Percentiles rank a stretch among this genome's conserved stretches.
These are phyloP conservation scores for Parastagonospora nodorum DNA, from an alignment of 2,329 filamentous ascomycete species.

Conservation along the genomic window DNA sequence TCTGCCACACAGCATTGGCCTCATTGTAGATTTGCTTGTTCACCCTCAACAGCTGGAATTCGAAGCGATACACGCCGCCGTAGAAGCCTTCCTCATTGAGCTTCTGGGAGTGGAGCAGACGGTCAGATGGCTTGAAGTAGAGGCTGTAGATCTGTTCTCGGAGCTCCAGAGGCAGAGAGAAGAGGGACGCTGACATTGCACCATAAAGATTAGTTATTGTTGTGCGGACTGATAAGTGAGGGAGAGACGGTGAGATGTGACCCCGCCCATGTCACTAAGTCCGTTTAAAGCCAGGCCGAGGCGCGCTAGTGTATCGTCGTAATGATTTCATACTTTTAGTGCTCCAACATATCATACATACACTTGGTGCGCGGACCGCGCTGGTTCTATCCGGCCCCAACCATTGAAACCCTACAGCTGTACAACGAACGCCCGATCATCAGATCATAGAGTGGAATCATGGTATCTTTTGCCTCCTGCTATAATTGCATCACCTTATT, in stretches of 20 bases:
- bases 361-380: background rate
- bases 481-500: slow-evolving; percentile 3
- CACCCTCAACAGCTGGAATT: slow-evolving; percentile 48
- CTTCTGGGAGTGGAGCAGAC: slow-evolving; percentile 9
- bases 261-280: slow-evolving; percentile 7
- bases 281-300: slow-evolving; percentile 8
- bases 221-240: background rate
- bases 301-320: background rate
- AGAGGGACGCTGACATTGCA: slow-evolving; percentile 21
- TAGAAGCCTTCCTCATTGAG: slow-evolving; percentile 22
- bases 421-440: background rate
- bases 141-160: slow-evolving; percentile 38
- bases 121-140: slow-evolving; percentile 35
- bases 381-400: background rate
- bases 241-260: background rate
- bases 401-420: background rate
- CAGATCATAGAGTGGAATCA: slow-evolving; percentile 1
- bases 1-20: slow-evolving; percentile 53
- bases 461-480: background rate
- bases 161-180: slow-evolving; percentile 38
- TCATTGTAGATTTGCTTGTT: slow-evolving; percentile 56
- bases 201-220: background rate
- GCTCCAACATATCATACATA: slow-evolving; percentile 4
- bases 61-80: slow-evolving; percentile 35
- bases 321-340: background rate